phyloP scores from a whole-genome alignment of 371 early-diverging fungal species.

The Mucor saturninus region DNA sequence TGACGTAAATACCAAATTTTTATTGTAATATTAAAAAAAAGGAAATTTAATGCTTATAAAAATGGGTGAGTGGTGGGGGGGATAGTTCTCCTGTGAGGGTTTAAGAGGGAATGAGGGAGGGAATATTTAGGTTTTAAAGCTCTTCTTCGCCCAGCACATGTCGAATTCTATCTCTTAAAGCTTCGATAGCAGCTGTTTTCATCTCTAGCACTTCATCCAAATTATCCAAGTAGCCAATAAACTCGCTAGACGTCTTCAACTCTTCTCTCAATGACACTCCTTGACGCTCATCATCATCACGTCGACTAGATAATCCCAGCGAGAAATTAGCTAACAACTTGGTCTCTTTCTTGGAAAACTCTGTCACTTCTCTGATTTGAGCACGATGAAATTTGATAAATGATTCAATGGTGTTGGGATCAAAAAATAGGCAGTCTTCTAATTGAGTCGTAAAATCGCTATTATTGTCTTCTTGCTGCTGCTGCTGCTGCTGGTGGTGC shows the following conservation, averaged over 20 bases:
- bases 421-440: constrained; percentile 34
- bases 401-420: constrained; percentile 59
- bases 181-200: constrained; percentile 58
- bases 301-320: constrained; percentile 42
- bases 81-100: no score
- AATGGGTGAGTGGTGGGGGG: no score
- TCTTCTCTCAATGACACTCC: constrained; percentile 17
- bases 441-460: constrained; percentile 18
- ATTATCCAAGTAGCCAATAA: constrained; percentile 57
- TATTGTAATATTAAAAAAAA: constrained; percentile 27
- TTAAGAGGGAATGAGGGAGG: not conserved
- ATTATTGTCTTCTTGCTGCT: not conserved
- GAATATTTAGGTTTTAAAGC: constrained; percentile 14
- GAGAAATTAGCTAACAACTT: constrained; percentile 80
- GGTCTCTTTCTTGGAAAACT: constrained; percentile 81
- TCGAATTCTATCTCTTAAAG: constrained; percentile 52
- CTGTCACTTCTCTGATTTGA: constrained; percentile 81
- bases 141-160: constrained; percentile 37
- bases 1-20: constrained; percentile 67
- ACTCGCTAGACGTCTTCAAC: constrained; percentile 36
- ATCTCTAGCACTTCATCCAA: constrained; percentile 64
- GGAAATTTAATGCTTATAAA: no score
- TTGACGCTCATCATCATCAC: constrained; percentile 27
- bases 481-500: constrained; percentile 5
- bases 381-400: constrained; percentile 81